Percentiles rank a stretch among this genome's conserved stretches.
Evolutionary conservation across 139 green algal genomes (phyloP).

Genomic region (Haematococcus lacustris): DNA sequence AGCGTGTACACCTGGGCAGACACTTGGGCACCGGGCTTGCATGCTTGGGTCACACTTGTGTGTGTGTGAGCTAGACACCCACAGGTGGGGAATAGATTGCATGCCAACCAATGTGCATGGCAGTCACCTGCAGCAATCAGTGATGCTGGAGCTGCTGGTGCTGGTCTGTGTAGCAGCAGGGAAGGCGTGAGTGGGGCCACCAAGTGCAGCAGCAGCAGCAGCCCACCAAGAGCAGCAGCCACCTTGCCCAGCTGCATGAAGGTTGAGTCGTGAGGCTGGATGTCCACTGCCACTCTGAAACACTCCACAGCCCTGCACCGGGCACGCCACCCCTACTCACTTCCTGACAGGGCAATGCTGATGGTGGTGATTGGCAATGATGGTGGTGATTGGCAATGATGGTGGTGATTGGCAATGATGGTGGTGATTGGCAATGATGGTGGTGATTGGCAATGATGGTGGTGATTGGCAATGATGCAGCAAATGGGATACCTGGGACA

Average conservation of each 20-base stretch:
- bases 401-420: neutral
- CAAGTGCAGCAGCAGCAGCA: too few species aligned
- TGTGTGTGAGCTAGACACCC: neutral
- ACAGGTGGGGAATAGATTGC: neutral
- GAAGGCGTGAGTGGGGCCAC: neutral
- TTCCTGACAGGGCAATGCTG: neutral
- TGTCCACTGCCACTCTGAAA: slow-evolving; percentile 50
- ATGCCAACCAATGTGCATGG: neutral
- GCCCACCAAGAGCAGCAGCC: neutral
- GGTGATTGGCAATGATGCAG: neutral
- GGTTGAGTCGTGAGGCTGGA: slow-evolving; percentile 66
- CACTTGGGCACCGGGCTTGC: neutral
- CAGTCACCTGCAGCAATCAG: neutral
- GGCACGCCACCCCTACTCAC: neutral
- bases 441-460: neutral
- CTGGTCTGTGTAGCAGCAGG: neutral
- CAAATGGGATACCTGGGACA: too few species aligned
- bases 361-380: neutral
- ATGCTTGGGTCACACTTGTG: neutral
- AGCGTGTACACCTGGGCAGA: slow-evolving; percentile 29
- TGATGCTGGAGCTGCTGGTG: neutral
- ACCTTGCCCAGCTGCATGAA: slow-evolving; percentile 63
- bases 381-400: neutral
- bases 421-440: neutral
- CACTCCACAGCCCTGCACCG: slow-evolving; percentile 47